Base-by-base conservation (phyloP, 345 rosid genomes). In the Adansonia digitata region DNA sequence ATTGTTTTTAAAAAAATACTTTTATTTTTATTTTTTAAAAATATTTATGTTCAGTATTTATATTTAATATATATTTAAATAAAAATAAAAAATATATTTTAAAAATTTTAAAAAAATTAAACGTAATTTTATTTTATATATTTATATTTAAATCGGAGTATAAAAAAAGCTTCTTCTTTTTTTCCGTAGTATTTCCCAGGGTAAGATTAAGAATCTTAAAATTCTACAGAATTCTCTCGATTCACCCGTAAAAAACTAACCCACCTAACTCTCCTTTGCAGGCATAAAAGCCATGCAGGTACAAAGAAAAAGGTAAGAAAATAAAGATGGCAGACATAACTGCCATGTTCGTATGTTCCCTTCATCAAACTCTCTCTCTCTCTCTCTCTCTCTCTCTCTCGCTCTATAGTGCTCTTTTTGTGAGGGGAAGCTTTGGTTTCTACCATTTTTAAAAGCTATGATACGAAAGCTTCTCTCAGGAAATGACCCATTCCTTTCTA, bases 231-330 rank as follows among this genome's bases (percentile, higher is more conserved):
- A 42, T 42, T 24, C 7, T 71, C 48, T 59, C 31, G 42, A 60
- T 18, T 18, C 42, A 60, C 43, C 65, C 56, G 60, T 59, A 29
- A 57, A n/a, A 73, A 73, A 42, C 75, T 59, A 73, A 71, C 34
- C 74, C 45, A 71, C 74, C 74, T 39, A 71, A 73, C 45, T 67
- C 42, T 43, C 43, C 40, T 40, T 60, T 43, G 76, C 76, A 73
- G 76, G 35, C 76, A 73, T 73, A 73, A 73, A 60, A 73, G 68
- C 42, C 40, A 1, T n/a, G n/a, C 17, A 18, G 29, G 42, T 73
- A 43, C 40, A 72, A 26, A 59, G 24, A 45, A 73, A 73, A 59
- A 43, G 75, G 60, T 72, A 65, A 35, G 62, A 55, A 71, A 72
- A 72, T n/a, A 57, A 40, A 26, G 46, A 49, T 49, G 48, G 27